Conservation (phyloP, 2,329 filamentous ascomycete species). For the Stenocarpella maydis region DNA sequence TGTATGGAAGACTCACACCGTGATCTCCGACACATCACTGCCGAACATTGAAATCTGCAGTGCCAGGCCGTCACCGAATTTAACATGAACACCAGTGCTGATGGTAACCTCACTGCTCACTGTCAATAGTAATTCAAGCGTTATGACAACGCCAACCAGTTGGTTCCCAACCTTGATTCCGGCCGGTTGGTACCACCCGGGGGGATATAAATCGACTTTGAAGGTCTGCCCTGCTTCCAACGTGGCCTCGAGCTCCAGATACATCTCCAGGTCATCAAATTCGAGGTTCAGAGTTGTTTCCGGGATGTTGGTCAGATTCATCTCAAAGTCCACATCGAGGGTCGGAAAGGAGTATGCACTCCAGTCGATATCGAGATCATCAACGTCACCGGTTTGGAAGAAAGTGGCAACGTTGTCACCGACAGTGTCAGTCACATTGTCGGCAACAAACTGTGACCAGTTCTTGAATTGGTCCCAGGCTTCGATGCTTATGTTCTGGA, state of each 20-base stretch:
- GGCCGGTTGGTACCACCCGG: slow-evolving; percentile 48
- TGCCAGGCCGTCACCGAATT: slow-evolving; percentile 57
- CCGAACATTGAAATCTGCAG: slow-evolving; percentile 61
- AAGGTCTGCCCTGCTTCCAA: slow-evolving; percentile 54
- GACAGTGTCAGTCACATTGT: slow-evolving; percentile 40
- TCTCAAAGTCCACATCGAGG: slow-evolving; percentile 52
- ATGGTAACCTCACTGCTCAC: slow-evolving; percentile 57
- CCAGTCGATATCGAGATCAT: slow-evolving; percentile 43
- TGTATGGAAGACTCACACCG: slow-evolving; percentile 52
- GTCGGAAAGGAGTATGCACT: slow-evolving; percentile 47
- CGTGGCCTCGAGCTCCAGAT: slow-evolving; percentile 55
- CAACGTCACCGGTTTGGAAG: slow-evolving; percentile 39
- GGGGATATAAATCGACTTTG: slow-evolving; percentile 57
- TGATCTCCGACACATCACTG: slow-evolving; percentile 55
- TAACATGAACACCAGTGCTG: slow-evolving; percentile 62
- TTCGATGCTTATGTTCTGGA: slow-evolving; percentile 45
- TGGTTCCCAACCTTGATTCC: slow-evolving; percentile 52
- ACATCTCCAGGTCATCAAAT: slow-evolving; percentile 62
- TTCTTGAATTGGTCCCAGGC: slow-evolving; percentile 24
- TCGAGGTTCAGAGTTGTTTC: slow-evolving; percentile 53
- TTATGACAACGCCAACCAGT: slow-evolving; percentile 56
- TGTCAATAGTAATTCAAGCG: slow-evolving; percentile 60
- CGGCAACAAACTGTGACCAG: slow-evolving; percentile 45
- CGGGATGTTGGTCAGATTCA: slow-evolving; percentile 54
- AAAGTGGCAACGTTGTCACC: slow-evolving; percentile 39